Conservation (phyloP, 176 grass and related monocot genomes). For the Puccinellia tenuiflora region DNA sequence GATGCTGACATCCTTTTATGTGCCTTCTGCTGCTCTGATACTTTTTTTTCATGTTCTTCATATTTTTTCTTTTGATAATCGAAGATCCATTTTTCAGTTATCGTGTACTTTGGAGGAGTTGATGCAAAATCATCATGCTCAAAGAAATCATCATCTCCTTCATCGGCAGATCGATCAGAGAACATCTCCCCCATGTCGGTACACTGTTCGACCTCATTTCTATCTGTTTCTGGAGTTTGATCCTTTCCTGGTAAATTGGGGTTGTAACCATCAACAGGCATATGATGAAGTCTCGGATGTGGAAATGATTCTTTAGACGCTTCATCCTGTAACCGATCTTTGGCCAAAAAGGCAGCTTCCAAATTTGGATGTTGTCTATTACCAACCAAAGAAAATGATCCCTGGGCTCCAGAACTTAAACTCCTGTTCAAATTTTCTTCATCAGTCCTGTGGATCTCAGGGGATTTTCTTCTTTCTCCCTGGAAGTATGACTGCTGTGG, state of each 20-base stretch:
- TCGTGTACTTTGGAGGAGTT: conserved; percentile 77
- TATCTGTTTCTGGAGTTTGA: conserved; percentile 32
- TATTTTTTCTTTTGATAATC: conserved; percentile 78
- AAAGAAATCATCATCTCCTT: conserved; percentile 54
- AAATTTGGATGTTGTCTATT: conserved; percentile 32
- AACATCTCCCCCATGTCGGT: conserved; percentile 25
- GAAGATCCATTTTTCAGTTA: conserved; percentile 83
- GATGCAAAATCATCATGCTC: conserved; percentile 51
- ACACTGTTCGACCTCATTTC: conserved; percentile 43
- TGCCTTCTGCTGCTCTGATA: conserved; percentile 50
- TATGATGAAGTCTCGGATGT: conserved; percentile 24
- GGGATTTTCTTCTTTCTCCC: conserved; percentile 32
- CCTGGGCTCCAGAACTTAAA: conserved; percentile 39
- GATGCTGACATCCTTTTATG: conserved; percentile 57
- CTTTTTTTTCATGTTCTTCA: conserved; percentile 55
- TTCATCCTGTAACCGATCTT: conserved; percentile 28
- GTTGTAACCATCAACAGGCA: conserved; percentile 47
- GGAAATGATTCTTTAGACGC: conserved; percentile 37
- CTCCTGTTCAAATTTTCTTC: conserved; percentile 40
- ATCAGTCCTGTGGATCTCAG: conserved; percentile 30
- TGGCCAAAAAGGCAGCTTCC: conserved; percentile 23
- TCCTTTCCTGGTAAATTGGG: conserved; percentile 41
- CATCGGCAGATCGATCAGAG: conserved; percentile 50
- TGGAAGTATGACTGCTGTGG: conserved; percentile 30
- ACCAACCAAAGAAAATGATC: conserved; percentile 32